These are phyloP conservation scores for Pseudodiploospora longispora DNA, from an alignment of 2,329 filamentous ascomycete species.

Conservation along the genomic window DNA sequence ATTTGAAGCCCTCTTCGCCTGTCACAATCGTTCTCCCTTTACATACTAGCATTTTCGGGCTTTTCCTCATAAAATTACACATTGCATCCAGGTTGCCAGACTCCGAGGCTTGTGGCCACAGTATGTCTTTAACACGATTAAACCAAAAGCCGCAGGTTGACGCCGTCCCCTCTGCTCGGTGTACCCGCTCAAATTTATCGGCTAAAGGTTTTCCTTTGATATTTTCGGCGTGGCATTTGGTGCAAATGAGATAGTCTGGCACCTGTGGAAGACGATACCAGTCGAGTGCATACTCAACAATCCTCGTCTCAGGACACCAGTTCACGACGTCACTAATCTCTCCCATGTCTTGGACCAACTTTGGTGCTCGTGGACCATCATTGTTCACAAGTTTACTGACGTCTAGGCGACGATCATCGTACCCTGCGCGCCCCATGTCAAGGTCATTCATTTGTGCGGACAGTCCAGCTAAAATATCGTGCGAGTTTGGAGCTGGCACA, in stretches of 20 bases:
- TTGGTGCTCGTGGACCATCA: slow-evolving; percentile 1
- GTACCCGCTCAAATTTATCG: slow-evolving; percentile 19
- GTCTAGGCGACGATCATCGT: background rate
- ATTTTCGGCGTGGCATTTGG: slow-evolving; percentile 31
- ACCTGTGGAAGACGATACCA: slow-evolving; percentile 22
- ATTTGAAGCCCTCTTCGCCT: slow-evolving; percentile 20
- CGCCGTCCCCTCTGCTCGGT: slow-evolving; percentile 17
- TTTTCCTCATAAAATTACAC: slow-evolving; percentile 20
- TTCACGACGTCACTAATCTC: slow-evolving; percentile 14
- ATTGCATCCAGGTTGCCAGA: slow-evolving; percentile 17
- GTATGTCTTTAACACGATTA: slow-evolving; percentile 23
- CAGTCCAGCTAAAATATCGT: slow-evolving; percentile 1
- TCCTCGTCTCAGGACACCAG: slow-evolving; percentile 20
- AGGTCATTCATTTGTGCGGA: slow-evolving; percentile 3
- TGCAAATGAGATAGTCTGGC: slow-evolving; percentile 30
- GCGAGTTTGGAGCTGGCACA: background rate
- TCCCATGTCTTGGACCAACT: slow-evolving; percentile 12
- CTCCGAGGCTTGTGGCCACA: slow-evolving; percentile 25
- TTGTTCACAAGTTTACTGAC: background rate
- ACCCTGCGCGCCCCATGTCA: background rate
- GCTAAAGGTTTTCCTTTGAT: slow-evolving; percentile 24
- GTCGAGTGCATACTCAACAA: slow-evolving; percentile 20
- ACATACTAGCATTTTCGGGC: slow-evolving; percentile 20
- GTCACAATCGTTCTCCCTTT: slow-evolving; percentile 15
- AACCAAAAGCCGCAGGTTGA: slow-evolving; percentile 23